These are phyloP conservation scores for Entamoeba histolytica DNA, from an alignment of 208 protist genomes.

Conservation along the genomic window DNA sequence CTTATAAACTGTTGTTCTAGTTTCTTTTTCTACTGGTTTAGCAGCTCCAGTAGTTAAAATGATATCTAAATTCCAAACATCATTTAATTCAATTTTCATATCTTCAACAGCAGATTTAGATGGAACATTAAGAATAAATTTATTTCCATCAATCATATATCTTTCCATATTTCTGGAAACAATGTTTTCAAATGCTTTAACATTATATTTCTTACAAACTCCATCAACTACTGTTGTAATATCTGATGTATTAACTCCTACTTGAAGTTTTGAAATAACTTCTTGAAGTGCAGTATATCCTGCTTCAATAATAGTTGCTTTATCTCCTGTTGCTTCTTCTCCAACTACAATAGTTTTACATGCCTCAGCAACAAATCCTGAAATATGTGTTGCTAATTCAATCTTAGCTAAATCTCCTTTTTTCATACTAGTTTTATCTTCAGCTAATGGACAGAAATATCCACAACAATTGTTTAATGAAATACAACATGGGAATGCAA, in stretches of 20 bases:
- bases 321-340: background rate
- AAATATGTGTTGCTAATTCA: background rate
- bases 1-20: background rate
- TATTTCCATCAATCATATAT: background rate
- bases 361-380: background rate
- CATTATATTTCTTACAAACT: background rate
- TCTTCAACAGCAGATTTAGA: background rate
- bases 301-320: background rate
- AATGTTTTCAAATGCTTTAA: background rate
- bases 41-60: background rate
- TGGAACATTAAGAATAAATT: background rate
- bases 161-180: background rate
- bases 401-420: background rate
- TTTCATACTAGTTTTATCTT: background rate
- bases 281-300: background rate
- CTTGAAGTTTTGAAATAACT: background rate
- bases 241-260: background rate
- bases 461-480: background rate
- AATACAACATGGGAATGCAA: background rate
- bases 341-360: background rate
- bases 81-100: background rate
- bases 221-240: background rate
- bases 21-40: background rate
- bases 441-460: background rate
- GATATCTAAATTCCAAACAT: background rate